Evolutionary conservation across 306 rosid species (phyloP).

Genomic region (Senna siamea): DNA sequence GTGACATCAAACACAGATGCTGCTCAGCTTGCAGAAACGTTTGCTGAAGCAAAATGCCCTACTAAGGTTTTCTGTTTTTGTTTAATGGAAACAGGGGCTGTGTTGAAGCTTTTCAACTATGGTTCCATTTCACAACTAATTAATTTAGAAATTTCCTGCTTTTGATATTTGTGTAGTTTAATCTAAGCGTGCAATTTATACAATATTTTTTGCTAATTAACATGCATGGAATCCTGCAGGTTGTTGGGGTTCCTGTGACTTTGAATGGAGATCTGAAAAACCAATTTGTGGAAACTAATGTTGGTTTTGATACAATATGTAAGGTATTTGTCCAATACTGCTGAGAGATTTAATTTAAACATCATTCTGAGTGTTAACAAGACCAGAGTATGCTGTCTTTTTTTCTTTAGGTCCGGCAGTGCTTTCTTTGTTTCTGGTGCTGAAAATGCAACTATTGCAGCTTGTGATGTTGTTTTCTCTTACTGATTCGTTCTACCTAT

Average conservation of each 20-base stretch:
- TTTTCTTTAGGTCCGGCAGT: not conserved
- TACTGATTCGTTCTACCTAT: not conserved
- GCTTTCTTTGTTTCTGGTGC: not conserved
- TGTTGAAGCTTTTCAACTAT: not conserved
- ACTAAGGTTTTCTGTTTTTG: constrained; percentile 64
- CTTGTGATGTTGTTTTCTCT: not conserved
- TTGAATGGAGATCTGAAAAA: constrained; percentile 95
- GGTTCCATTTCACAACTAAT: not conserved
- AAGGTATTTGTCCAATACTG: constrained; percentile 60
- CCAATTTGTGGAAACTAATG: constrained; percentile 94
- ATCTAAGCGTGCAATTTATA: not conserved
- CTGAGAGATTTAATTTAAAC: constrained; percentile 7
- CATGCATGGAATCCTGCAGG: constrained; percentile 53
- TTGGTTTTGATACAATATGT: constrained; percentile 94
- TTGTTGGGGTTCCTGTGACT: constrained; percentile 97
- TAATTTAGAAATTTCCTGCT: not conserved
- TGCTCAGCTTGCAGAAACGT: constrained; percentile 98
- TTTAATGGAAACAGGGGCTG: not conserved
- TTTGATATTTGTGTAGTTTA: constrained; percentile 1
- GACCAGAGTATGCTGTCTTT: not conserved
- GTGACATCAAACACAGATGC: constrained; percentile 98
- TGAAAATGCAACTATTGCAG: not conserved
- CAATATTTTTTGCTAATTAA: not conserved
- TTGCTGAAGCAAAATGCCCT: constrained; percentile 81
- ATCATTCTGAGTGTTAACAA: constrained; percentile 8